Percentiles rank a stretch among this genome's conserved stretches.
Conservation (phyloP, 495 filamentous ascomycete genomes). For the Xylaria flabelliformis region DNA sequence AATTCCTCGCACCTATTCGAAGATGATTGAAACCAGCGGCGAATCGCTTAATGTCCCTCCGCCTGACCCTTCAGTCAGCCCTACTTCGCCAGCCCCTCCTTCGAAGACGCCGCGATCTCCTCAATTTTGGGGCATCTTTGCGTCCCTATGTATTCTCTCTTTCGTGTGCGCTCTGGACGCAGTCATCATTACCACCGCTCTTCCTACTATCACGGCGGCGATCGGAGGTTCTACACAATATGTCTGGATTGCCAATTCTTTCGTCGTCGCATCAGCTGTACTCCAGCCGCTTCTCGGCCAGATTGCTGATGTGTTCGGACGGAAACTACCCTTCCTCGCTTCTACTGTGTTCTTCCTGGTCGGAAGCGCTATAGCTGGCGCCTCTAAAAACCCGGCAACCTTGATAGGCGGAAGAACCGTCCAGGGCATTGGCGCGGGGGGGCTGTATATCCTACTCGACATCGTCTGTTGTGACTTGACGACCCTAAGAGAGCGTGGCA, state of each 20-base stretch:
- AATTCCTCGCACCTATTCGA: too few species aligned
- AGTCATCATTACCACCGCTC: too few species aligned
- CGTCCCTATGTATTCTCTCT: too few species aligned
- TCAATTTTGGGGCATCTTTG: too few species aligned
- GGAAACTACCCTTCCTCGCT: not conserved
- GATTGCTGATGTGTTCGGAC: not conserved
- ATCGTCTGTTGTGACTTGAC: conserved; percentile 69
- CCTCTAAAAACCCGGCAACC: not conserved
- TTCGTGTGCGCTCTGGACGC: too few species aligned
- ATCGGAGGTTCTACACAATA: not conserved
- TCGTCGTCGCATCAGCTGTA: not conserved
- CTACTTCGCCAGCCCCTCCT: too few species aligned
- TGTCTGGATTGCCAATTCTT: not conserved
- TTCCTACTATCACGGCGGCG: too few species aligned
- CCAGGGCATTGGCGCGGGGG: not conserved
- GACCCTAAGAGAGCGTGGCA: conserved; percentile 67
- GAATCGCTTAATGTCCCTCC: too few species aligned
- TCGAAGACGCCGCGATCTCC: too few species aligned
- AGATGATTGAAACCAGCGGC: too few species aligned
- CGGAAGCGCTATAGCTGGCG: not conserved
- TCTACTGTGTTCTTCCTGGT: not conserved
- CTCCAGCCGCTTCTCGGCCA: not conserved
- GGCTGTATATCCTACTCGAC: not conserved
- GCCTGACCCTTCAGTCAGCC: too few species aligned
- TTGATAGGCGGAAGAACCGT: not conserved